Evolutionary conservation across 1,284 basidiomycete genomes (phyloP).

Genomic region (Puccinia coronata): DNA sequence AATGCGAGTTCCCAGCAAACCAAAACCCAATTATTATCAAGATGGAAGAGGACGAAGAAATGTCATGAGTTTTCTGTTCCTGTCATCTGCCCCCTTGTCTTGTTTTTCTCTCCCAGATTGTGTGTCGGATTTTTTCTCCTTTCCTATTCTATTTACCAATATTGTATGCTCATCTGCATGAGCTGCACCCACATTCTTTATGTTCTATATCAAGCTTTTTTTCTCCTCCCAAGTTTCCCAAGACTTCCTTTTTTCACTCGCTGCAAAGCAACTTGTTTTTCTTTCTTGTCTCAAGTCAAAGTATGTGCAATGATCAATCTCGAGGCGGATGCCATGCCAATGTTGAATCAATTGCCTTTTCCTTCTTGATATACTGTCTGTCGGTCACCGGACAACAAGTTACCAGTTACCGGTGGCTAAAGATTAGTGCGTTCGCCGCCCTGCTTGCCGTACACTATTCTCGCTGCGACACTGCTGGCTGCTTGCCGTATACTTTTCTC

Average conservation of each 20-base stretch:
- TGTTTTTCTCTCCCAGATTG: background rate
- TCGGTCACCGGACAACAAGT: no score
- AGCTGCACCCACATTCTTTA: background rate
- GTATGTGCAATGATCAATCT: no score
- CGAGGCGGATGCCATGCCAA: no score
- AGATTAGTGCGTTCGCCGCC: no score
- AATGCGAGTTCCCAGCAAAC: background rate
- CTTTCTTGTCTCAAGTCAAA: background rate
- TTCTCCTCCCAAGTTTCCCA: background rate
- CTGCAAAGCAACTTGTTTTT: background rate
- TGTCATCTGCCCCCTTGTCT: background rate
- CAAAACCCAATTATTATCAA: background rate
- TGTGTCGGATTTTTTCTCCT: background rate
- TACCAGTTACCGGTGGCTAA: no score
- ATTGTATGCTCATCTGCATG: background rate
- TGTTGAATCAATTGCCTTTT: no score
- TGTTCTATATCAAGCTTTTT: background rate
- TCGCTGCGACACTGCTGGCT: no score
- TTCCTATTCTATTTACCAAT: background rate
- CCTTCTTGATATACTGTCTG: no score
- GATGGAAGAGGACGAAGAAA: conserved; percentile 29
- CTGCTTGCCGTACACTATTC: no score
- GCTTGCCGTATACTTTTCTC: no score
- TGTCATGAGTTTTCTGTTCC: background rate
- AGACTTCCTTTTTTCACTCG: background rate